A percentile compares a stretch with the other conserved stretches of the same genome.
Evolutionary conservation across 805 yeast genomes (phyloP).

Genomic region (Ogataea saltuana): DNA sequence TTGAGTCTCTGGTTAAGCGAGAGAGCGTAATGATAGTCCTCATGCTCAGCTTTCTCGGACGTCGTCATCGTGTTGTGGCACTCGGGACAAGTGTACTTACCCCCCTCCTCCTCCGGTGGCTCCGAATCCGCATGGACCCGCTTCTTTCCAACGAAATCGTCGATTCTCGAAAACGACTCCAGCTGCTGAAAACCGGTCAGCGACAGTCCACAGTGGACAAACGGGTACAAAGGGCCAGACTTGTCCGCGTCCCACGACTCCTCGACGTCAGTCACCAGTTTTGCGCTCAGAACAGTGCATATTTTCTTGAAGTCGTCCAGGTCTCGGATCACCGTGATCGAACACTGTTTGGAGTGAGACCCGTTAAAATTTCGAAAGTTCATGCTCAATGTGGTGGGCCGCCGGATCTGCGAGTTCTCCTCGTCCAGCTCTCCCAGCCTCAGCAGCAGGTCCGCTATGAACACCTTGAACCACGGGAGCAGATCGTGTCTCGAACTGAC

Average conservation of each 20-base stretch:
- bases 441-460: conserved; percentile 72
- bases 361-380: conserved; percentile 33
- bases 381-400: conserved; percentile 59
- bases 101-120: not conserved
- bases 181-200: conserved; percentile 55
- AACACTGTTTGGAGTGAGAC: conserved; percentile 43
- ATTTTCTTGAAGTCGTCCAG: conserved; percentile 38
- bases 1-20: conserved; percentile 24
- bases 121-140: conserved; percentile 7
- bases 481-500: conserved; percentile 59
- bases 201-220: conserved; percentile 50
- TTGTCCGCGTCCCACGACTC: conserved; percentile 27
- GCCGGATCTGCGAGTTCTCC: conserved; percentile 44
- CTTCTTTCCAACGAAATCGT: conserved; percentile 24
- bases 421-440: conserved; percentile 75
- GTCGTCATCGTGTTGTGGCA: conserved; percentile 15
- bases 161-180: conserved; percentile 29
- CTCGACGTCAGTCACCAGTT: conserved; percentile 27
- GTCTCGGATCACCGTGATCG: conserved; percentile 39
- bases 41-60: conserved; percentile 23
- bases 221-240: conserved; percentile 43
- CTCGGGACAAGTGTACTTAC: conserved; percentile 14
- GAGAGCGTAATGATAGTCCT: conserved; percentile 34
- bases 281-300: conserved; percentile 25
- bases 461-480: conserved; percentile 77